Evolutionary conservation across 73 alveolate species (phyloP).

Genomic region (Blepharisma stoltei): DNA sequence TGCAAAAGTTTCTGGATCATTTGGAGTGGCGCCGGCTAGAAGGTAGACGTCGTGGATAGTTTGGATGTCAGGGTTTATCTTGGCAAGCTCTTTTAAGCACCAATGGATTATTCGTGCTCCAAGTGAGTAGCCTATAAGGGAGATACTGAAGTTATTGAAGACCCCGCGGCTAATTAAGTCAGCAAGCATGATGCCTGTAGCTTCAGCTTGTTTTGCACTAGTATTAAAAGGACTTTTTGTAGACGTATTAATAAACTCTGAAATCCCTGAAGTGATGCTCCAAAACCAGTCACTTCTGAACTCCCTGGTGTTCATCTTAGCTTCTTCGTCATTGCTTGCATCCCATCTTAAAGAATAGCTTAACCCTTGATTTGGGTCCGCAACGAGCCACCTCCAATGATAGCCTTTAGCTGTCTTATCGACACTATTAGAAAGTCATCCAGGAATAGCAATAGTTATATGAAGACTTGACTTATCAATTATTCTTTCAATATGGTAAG

Average conservation of each 20-base stretch:
- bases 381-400: not conserved
- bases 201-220: conserved; percentile 20
- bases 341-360: conserved; percentile 19
- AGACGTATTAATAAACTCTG: not conserved
- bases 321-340: not conserved
- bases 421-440: conserved; percentile 11
- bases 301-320: too few relatives aligned
- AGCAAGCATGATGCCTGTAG: not conserved
- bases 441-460: conserved; percentile 6
- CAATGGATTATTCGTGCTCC: not conserved
- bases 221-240: not conserved
- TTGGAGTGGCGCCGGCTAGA: conserved; percentile 7
- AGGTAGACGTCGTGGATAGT: not conserved
- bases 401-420: not conserved
- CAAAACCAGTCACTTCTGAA: too few relatives aligned
- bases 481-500: not conserved
- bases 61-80: not conserved
- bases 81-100: not conserved
- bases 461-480: not conserved
- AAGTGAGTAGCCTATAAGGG: not conserved
- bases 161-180: not conserved
- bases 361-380: not conserved
- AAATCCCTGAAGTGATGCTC: too few relatives aligned
- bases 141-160: not conserved
- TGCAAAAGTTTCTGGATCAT: not conserved